Percentiles rank a stretch among this genome's conserved stretches.
Evolutionary conservation across 2,329 filamentous ascomycete species (phyloP).

Genomic region (Bipolaris gigantea): DNA sequence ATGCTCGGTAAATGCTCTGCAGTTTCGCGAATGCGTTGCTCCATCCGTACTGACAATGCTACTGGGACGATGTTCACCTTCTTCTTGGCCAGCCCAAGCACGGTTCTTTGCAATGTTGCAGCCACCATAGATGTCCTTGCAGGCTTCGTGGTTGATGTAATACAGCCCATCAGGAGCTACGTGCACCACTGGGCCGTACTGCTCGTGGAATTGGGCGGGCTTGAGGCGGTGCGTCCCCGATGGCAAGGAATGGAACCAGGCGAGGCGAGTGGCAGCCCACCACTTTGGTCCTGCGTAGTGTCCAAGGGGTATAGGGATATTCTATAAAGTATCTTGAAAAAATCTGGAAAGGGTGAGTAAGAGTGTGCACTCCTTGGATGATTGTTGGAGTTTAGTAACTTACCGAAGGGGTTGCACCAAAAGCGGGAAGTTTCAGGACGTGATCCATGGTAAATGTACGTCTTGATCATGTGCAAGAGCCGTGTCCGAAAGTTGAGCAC

Average conservation of each 20-base stretch:
- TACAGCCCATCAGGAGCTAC: conserved; percentile 53
- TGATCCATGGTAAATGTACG: background rate
- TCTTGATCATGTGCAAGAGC: no score
- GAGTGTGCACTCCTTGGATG: background rate
- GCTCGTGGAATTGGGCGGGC: conserved; percentile 16
- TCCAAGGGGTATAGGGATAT: conserved; percentile 23
- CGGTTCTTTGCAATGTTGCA: conserved; percentile 15
- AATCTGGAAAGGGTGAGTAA: background rate
- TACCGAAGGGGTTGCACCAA: background rate
- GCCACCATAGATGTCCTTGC: conserved; percentile 49
- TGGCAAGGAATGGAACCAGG: conserved; percentile 32
- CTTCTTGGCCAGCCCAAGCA: conserved; percentile 14
- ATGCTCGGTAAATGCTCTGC: conserved; percentile 49
- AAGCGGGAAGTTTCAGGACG: background rate
- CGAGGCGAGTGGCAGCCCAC: conserved; percentile 39
- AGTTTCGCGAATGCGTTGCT: conserved; percentile 24
- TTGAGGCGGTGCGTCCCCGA: conserved; percentile 13
- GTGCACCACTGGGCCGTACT: conserved; percentile 51
- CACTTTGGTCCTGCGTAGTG: conserved; percentile 17
- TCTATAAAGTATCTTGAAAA: conserved; percentile 14
- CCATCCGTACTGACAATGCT: conserved; percentile 19
- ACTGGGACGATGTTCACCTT: conserved; percentile 12
- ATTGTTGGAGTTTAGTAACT: background rate
- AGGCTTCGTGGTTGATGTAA: conserved; percentile 46
- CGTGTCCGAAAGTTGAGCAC: no score